These are phyloP conservation scores for Entomortierella beljakovae DNA, from an alignment of 192 early-diverging fungal species.

Conservation along the genomic window DNA sequence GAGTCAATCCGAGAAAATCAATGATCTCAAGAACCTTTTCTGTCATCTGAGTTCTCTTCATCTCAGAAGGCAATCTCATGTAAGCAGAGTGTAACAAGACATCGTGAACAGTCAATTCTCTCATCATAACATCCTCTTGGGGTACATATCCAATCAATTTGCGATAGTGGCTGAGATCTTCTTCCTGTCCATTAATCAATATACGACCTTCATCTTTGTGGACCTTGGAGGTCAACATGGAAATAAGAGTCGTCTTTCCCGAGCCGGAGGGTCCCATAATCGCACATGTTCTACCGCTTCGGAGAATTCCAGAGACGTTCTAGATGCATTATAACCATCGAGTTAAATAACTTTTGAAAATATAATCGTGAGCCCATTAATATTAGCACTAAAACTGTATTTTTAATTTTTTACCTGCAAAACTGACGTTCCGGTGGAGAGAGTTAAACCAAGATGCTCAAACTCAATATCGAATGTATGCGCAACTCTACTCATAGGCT, in stretches of 20 bases:
- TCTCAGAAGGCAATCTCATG: slow-evolving; percentile 67
- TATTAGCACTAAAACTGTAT: not conserved
- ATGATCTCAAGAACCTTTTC: slow-evolving; percentile 69
- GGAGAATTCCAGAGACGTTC: slow-evolving; percentile 69
- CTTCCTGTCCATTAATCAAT: slow-evolving; percentile 68
- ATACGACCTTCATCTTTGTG: slow-evolving; percentile 64
- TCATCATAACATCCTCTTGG: slow-evolving; percentile 73
- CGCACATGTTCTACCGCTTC: slow-evolving; percentile 66
- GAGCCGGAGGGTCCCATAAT: slow-evolving; percentile 69
- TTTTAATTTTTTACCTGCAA: slow-evolving; percentile 49
- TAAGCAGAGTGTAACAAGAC: slow-evolving; percentile 73
- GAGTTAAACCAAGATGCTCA: slow-evolving; percentile 47
- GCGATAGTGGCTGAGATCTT: slow-evolving; percentile 68
- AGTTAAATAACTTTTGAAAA: not conserved
- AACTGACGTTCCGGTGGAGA: slow-evolving; percentile 60
- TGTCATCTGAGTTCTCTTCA: slow-evolving; percentile 56
- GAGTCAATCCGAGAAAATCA: slow-evolving; percentile 63
- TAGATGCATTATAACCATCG: no score
- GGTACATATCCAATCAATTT: slow-evolving; percentile 82
- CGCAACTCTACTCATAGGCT: slow-evolving; percentile 8
- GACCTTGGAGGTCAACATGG: slow-evolving; percentile 74
- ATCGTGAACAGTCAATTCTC: slow-evolving; percentile 76
- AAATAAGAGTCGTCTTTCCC: slow-evolving; percentile 73
- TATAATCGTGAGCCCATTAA: not conserved
- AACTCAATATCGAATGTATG: slow-evolving; percentile 69